These are phyloP conservation scores for Glycine tomentella DNA, from an alignment of 306 rosid genomes.

Conservation along the genomic window DNA sequence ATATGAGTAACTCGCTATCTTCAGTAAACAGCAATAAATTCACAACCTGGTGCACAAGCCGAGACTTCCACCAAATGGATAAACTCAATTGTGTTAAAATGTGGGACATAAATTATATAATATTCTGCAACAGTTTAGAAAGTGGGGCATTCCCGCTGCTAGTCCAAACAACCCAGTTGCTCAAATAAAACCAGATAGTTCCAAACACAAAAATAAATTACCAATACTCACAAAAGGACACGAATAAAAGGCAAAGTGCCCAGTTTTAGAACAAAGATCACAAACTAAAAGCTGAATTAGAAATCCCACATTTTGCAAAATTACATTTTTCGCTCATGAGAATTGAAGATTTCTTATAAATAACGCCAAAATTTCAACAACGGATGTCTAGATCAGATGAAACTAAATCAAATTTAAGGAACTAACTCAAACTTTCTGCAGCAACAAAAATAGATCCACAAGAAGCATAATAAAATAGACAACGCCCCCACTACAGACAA, in stretches of 20 bases:
- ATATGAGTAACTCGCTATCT: neutral
- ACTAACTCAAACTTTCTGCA: neutral
- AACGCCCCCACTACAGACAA: constrained; percentile 27
- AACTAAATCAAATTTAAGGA: neutral
- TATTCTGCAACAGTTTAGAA: constrained; percentile 1
- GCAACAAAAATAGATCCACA: constrained; percentile 15
- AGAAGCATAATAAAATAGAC: neutral
- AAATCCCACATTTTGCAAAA: neutral
- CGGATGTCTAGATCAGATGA: constrained; percentile 35
- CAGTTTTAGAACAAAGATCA: neutral
- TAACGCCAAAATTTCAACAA: constrained; percentile 19
- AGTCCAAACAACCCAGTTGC: constrained; percentile 13
- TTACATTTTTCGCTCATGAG: neutral
- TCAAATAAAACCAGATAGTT: constrained; percentile 22
- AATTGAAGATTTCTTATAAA: constrained; percentile 5
- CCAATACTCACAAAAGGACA: constrained; percentile 12
- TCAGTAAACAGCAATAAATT: neutral
- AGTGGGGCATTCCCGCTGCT: constrained; percentile 15
- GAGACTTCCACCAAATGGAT: neutral
- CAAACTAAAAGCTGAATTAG: constrained; percentile 30
- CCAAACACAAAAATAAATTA: constrained; percentile 30
- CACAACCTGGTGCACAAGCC: neutral
- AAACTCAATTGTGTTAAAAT: neutral
- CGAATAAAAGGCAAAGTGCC: neutral
- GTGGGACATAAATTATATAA: constrained; percentile 7